Evolutionary conservation across 345 rosid genomes (phyloP), one percentile per base, ranked within the genome.

Genomic region (Salix caprea): DNA sequence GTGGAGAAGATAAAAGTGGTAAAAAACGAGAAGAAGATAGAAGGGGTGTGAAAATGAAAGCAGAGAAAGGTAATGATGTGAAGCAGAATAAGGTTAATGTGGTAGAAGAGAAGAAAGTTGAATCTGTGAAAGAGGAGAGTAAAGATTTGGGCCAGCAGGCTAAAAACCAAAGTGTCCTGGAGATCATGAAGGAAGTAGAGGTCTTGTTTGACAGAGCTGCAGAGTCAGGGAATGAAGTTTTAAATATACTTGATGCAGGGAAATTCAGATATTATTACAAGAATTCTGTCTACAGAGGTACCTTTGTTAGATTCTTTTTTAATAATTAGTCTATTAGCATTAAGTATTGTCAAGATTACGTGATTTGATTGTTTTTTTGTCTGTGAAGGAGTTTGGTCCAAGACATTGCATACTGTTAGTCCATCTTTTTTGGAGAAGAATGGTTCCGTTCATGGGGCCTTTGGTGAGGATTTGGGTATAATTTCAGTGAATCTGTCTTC

Each of bases 401-500:
- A 84, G 82, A 74, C 68, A 76, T 76, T 87, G 68, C 81, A 80
- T 50, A 74, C 52, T 54, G 82, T 65, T 44, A 61, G 52, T 73
- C 73, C 81, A 26, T 65, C 74, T n/a, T 70, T 65, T 24, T 11
- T 48, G 50, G 84, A 82, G 73, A 78, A 79, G 76, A 72, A 39
- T 72, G 69, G 68, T 26, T 40, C 69, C 30, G 67, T 56, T 30
- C 36, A 66, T 73, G 69, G 46, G 26, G 75, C 48, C 46, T n/a
- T 79, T 34, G 83, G 71, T 70, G 87, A 79, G 76, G 88, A 83
- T 65, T 72, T 72, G 42, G 80, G 60, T 52, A 65, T 75, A 68
- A 70, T 70, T n/a, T 70, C 86, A 64, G 81, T 54, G 70, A 90
- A 86, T 76, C 78, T 91, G 68, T 89, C 91, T 50, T 85, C 87